A percentile compares a stretch with the other conserved stretches of the same genome.
Conservation (phyloP, 306 rosid species). For the Acacia acuminata region DNA sequence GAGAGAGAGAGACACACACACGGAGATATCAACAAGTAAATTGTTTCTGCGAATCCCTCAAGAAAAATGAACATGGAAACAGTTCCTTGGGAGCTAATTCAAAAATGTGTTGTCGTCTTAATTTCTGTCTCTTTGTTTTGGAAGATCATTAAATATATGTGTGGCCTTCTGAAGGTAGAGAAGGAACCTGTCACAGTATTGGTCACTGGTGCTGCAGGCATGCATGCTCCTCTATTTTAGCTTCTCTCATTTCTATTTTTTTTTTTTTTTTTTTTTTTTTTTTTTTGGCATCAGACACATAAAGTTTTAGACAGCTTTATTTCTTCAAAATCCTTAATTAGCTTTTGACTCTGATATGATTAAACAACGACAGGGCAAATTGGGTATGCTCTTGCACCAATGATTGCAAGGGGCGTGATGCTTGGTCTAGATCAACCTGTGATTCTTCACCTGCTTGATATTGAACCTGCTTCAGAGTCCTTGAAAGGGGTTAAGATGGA, state of each 20-base stretch:
- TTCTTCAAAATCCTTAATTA: not conserved
- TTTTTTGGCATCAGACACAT: not conserved
- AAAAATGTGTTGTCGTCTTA: constrained; percentile 50
- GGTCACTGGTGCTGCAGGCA: constrained; percentile 92
- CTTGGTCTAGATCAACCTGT: constrained; percentile 72
- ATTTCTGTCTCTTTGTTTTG: constrained; percentile 56
- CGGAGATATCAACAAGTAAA: not conserved
- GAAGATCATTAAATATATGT: constrained; percentile 69
- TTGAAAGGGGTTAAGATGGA: constrained; percentile 75
- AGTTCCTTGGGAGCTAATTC: constrained; percentile 38
- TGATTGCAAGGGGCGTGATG: constrained; percentile 80
- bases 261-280: not conserved
- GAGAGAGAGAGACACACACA: too few relatives aligned
- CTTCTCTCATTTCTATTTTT: not conserved
- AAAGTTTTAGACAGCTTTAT: not conserved
- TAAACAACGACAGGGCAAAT: constrained; percentile 59
- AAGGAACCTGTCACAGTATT: constrained; percentile 73
- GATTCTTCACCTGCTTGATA: constrained; percentile 74
- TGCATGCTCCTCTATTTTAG: constrained; percentile 47
- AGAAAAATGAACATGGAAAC: constrained; percentile 35
- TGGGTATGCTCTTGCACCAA: constrained; percentile 81
- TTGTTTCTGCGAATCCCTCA: constrained; percentile 28
- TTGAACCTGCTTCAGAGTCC: constrained; percentile 60
- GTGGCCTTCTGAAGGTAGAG: constrained; percentile 55
- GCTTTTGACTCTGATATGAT: constrained; percentile 3